Conservation (phyloP, 2,329 filamentous ascomycete genomes). For the Microsporum ferrugineum region DNA sequence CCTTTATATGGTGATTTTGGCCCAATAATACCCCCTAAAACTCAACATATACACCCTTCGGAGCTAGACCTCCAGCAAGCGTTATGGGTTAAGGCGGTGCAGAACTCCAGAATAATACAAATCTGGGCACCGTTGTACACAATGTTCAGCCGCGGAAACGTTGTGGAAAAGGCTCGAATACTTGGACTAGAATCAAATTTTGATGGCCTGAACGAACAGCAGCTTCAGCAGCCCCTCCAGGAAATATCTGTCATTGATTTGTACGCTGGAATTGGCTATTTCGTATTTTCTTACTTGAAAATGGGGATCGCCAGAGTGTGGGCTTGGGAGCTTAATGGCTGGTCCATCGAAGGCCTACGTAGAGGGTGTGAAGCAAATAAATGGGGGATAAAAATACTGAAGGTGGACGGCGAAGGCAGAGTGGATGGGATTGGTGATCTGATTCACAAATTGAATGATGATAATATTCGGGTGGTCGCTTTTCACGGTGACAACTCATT, state of each 20-base stretch:
- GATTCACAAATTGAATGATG: conserved; percentile 22
- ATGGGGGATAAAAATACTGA: conserved; percentile 50
- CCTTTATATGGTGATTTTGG: conserved; percentile 69
- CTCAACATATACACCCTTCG: conserved; percentile 22
- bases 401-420: conserved; percentile 27
- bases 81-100: conserved; percentile 67
- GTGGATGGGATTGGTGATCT: conserved; percentile 21
- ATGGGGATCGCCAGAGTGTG: conserved; percentile 59
- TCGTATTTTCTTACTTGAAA: conserved; percentile 69
- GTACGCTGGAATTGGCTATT: conserved; percentile 90
- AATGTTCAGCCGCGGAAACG: conserved; percentile 88
- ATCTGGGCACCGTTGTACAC: conserved; percentile 81
- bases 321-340: conserved; percentile 83
- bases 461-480: conserved; percentile 49
- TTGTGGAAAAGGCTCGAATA: conserved; percentile 75
- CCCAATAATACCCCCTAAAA: conserved; percentile 22
- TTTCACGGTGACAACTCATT: conserved; percentile 57
- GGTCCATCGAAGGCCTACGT: conserved; percentile 72
- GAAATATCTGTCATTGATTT: conserved; percentile 53
- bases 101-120: conserved; percentile 67
- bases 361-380: conserved; percentile 61
- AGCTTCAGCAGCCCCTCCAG: conserved; percentile 17
- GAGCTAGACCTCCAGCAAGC: conserved; percentile 50
- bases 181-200: conserved; percentile 37
- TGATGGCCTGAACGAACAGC: conserved; percentile 23